These are phyloP conservation scores for Pezicula neosporulosa DNA, from an alignment of 2,329 filamentous ascomycete genomes.

Conservation along the genomic window DNA sequence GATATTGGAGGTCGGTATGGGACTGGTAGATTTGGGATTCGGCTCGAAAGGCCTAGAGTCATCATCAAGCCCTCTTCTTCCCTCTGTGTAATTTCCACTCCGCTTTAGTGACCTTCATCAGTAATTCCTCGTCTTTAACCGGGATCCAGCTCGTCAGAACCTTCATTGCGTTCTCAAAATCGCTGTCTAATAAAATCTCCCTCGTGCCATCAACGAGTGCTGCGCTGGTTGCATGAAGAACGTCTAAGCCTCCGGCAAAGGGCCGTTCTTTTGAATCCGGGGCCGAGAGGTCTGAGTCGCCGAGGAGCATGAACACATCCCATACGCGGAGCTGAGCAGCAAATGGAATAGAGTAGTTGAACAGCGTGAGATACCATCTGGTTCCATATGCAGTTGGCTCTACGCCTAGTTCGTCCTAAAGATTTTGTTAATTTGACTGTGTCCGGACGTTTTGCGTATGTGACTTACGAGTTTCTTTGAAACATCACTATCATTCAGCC, in stretches of 20 bases:
- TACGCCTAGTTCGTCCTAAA: constrained; percentile 71
- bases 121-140: constrained; percentile 86
- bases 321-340: constrained; percentile 91
- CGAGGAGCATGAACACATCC: constrained; percentile 96
- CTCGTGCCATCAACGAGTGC: constrained; percentile 88
- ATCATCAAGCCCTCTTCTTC: constrained; percentile 29
- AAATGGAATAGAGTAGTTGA: constrained; percentile 96
- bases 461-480: constrained; percentile 70
- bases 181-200: constrained; percentile 83
- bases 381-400: constrained; percentile 92
- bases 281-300: constrained; percentile 56
- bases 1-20: background rate
- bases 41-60: no score
- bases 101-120: constrained; percentile 85
- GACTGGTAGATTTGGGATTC: no score
- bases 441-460: background rate
- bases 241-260: constrained; percentile 69
- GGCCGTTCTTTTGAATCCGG: constrained; percentile 27
- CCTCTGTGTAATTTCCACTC: constrained; percentile 72
- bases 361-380: constrained; percentile 94
- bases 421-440: constrained; percentile 9
- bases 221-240: constrained; percentile 85
- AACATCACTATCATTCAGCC: constrained; percentile 78
- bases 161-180: constrained; percentile 99
- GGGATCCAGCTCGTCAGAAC: constrained; percentile 91